phyloP scores from a whole-genome alignment of 2,329 filamentous ascomycete species.

The Thermomyces lanuginosus region DNA sequence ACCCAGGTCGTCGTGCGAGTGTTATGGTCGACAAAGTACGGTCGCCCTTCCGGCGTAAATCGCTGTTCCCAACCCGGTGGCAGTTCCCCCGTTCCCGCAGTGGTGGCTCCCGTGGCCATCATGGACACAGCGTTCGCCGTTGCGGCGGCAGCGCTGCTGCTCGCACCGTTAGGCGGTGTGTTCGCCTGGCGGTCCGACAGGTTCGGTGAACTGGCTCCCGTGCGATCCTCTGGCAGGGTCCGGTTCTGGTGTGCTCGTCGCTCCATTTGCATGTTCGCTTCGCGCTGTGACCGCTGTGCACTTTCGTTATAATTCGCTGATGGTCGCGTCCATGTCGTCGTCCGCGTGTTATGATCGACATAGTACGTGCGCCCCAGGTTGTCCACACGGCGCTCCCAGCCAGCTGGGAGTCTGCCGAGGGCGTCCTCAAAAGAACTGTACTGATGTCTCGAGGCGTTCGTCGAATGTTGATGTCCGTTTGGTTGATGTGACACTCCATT shows the following conservation, averaged over 20 bases:
- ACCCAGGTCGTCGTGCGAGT: conserved; percentile 98
- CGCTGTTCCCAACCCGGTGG: conserved; percentile 93
- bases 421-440: conserved; percentile 91
- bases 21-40: conserved; percentile 98
- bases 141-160: conserved; percentile 27
- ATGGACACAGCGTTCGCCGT: conserved; percentile 51
- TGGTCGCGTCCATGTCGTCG: conserved; percentile 90
- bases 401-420: conserved; percentile 79
- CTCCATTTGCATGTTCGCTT: conserved; percentile 84
- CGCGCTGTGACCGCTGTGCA: conserved; percentile 61
- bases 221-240: conserved; percentile 87
- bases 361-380: conserved; percentile 93
- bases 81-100: conserved; percentile 82
- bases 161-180: conserved; percentile 30
- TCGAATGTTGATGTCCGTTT: conserved; percentile 15
- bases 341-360: conserved; percentile 91
- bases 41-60: conserved; percentile 81
- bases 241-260: conserved; percentile 87
- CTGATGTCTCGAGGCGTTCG: conserved; percentile 32
- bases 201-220: conserved; percentile 80
- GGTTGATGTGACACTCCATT: conserved; percentile 24
- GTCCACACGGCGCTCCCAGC: conserved; percentile 93
- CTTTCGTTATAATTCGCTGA: conserved; percentile 60
- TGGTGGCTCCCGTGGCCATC: conserved; percentile 91
- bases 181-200: conserved; percentile 37